These are phyloP conservation scores for Kwoniella newhampshirensis DNA, from an alignment of 768 basidiomycete species.

Conservation along the genomic window DNA sequence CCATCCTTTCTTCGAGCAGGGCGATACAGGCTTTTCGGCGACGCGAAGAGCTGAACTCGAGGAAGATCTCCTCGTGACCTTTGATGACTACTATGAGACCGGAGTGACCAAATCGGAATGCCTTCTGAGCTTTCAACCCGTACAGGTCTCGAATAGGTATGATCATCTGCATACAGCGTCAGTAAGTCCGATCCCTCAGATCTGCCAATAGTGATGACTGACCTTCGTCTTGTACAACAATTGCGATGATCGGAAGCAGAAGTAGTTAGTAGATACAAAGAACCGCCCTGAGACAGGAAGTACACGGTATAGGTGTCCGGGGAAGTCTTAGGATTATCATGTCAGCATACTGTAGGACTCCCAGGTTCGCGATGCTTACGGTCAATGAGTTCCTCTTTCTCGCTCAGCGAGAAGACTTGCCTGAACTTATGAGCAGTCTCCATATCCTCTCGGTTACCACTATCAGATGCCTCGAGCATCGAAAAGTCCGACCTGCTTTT, in stretches of 20 bases:
- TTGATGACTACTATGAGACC: slow-evolving; percentile 87
- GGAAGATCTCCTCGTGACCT: slow-evolving; percentile 96
- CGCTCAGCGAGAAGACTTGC: slow-evolving; percentile 77
- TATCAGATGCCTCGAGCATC: slow-evolving; percentile 72
- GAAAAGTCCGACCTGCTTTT: slow-evolving; percentile 64
- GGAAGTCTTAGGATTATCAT: too few relatives aligned
- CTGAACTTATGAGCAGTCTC: slow-evolving; percentile 69
- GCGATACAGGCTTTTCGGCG: slow-evolving; percentile 74
- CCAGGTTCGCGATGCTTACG: slow-evolving; percentile 61
- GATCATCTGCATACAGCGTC: slow-evolving; percentile 69
- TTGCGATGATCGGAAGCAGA: slow-evolving; percentile 91
- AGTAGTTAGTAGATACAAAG: slow-evolving; percentile 85
- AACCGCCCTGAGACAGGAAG: slow-evolving; percentile 85
- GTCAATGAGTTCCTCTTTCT: slow-evolving; percentile 80
- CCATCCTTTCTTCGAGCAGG: slow-evolving; percentile 77
- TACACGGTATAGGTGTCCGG: slow-evolving; percentile 83
- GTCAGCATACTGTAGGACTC: background rate
- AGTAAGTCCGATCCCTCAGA: background rate
- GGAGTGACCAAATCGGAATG: slow-evolving; percentile 83
- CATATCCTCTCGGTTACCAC: slow-evolving; percentile 53
- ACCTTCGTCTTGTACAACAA: slow-evolving; percentile 81
- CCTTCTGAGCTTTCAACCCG: slow-evolving; percentile 76
- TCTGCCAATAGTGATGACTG: slow-evolving; percentile 43
- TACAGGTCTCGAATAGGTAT: slow-evolving; percentile 87
- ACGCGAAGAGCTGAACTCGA: slow-evolving; percentile 82